Percentiles rank a stretch among this genome's conserved stretches.
Evolutionary conservation across 495 filamentous ascomycete species (phyloP).

Genomic region (Neurospora sp.): DNA sequence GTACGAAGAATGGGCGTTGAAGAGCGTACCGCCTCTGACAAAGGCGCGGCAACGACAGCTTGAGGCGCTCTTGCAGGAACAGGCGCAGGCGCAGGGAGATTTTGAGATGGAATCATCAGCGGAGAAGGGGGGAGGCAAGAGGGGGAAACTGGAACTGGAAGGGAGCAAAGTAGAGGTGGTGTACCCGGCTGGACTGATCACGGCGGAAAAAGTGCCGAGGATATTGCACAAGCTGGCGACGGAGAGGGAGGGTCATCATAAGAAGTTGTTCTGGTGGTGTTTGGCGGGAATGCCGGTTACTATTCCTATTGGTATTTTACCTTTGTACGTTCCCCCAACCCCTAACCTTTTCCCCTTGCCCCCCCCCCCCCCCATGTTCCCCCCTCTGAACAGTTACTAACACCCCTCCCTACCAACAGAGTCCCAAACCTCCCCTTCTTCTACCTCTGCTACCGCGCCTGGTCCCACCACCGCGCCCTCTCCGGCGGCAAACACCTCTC

Average conservation of each 20-base stretch:
- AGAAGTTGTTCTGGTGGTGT: constrained; percentile 66
- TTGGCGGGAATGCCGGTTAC: constrained; percentile 76
- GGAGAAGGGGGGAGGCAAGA: constrained; percentile 38
- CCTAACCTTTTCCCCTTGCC: not conserved
- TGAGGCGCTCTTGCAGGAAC: not conserved
- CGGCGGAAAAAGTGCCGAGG: constrained; percentile 45
- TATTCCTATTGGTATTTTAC: constrained; percentile 69
- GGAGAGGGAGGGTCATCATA: constrained; percentile 73
- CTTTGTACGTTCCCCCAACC: constrained; percentile 51
- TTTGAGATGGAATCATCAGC: constrained; percentile 7
- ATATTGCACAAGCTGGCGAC: constrained; percentile 58
- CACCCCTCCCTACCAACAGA: constrained; percentile 30
- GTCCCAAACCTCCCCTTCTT: constrained; percentile 97
- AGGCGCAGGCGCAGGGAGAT: not conserved
- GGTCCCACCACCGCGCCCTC: constrained; percentile 62
- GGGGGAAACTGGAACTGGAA: constrained; percentile 35
- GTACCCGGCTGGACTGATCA: constrained; percentile 63
- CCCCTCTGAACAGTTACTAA: constrained; percentile 2
- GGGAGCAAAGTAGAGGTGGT: constrained; percentile 57
- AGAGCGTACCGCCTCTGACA: constrained; percentile 81
- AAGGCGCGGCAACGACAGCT: not conserved
- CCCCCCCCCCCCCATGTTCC: not conserved
- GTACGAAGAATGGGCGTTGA: constrained; percentile 94
- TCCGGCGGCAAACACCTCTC: constrained; percentile 77
- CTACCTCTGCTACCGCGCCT: constrained; percentile 75